A percentile compares a stretch with the other conserved stretches of the same genome.
Conservation (phyloP, 768 basidiomycete species). For the Tylopilus cervinicoccineus region DNA sequence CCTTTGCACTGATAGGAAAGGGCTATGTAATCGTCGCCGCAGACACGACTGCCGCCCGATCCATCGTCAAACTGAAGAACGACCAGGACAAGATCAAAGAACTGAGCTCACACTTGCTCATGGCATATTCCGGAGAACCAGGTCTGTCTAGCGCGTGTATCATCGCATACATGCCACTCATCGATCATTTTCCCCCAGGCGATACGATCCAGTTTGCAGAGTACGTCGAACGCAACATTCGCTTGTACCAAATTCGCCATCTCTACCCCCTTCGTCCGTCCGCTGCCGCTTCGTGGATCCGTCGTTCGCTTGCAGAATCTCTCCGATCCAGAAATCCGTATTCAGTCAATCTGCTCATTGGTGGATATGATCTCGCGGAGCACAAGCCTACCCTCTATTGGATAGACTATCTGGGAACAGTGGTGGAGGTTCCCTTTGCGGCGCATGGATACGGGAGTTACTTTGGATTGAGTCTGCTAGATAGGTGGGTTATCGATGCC, state of each 20-base stretch:
- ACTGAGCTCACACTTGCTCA: conserved; percentile 85
- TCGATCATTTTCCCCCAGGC: conserved; percentile 49
- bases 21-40: conserved; percentile 91
- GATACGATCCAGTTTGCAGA: conserved; percentile 97
- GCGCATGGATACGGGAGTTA: conserved; percentile 95
- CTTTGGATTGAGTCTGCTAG: conserved; percentile 88
- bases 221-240: conserved; percentile 92
- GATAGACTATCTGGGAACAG: conserved; percentile 94
- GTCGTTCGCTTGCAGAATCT: conserved; percentile 83
- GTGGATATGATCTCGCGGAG: conserved; percentile 83
- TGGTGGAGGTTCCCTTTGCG: conserved; percentile 84
- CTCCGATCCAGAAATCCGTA: conserved; percentile 87
- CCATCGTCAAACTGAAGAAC: conserved; percentile 95
- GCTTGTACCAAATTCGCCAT: conserved; percentile 94
- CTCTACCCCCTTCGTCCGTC: conserved; percentile 84
- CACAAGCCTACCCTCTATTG: conserved; percentile 81
- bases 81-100: conserved; percentile 97
- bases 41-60: conserved; percentile 84
- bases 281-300: conserved; percentile 94
- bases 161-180: not conserved
- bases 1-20: conserved; percentile 88
- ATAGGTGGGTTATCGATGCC: conserved; percentile 50
- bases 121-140: conserved; percentile 95
- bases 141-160: conserved; percentile 40
- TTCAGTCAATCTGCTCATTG: conserved; percentile 87